Percentiles rank a stretch among this genome's conserved stretches.
Conservation (phyloP, 2,329 filamentous ascomycete species). For the Colletotrichum plurivorum region DNA sequence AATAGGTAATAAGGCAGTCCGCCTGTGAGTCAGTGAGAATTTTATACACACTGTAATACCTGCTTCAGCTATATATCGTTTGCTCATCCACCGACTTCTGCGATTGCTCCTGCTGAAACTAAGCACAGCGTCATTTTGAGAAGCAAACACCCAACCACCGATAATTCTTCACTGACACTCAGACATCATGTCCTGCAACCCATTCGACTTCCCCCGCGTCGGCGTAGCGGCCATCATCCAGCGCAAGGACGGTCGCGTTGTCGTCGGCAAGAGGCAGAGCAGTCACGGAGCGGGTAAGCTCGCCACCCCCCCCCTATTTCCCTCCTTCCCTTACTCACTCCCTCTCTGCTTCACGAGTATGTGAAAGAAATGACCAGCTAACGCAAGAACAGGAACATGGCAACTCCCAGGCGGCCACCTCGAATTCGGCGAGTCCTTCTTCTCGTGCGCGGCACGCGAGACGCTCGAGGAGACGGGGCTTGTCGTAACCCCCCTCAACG, state of each 20-base stretch:
- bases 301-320: no score
- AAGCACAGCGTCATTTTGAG: no score
- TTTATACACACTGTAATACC: no score
- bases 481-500: slow-evolving; percentile 63
- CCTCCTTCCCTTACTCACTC: no score
- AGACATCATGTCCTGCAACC: slow-evolving; percentile 8
- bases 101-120: no score
- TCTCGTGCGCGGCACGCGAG: slow-evolving; percentile 76
- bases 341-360: no score
- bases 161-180: no score
- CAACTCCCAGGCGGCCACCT: slow-evolving; percentile 83
- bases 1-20: no score
- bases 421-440: slow-evolving; percentile 75
- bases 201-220: slow-evolving; percentile 54
- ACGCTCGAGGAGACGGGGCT: slow-evolving; percentile 79
- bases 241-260: slow-evolving; percentile 57
- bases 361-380: background rate
- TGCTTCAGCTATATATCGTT: no score
- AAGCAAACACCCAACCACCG: no score
- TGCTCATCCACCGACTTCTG: no score
- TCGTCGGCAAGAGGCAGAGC: slow-evolving; percentile 63
- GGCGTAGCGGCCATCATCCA: slow-evolving; percentile 64
- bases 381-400: slow-evolving; percentile 63
- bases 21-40: no score
- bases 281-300: slow-evolving; percentile 67